phyloP scores from a whole-genome alignment of 1,284 basidiomycete species.

The Wolfiporia cocos region DNA sequence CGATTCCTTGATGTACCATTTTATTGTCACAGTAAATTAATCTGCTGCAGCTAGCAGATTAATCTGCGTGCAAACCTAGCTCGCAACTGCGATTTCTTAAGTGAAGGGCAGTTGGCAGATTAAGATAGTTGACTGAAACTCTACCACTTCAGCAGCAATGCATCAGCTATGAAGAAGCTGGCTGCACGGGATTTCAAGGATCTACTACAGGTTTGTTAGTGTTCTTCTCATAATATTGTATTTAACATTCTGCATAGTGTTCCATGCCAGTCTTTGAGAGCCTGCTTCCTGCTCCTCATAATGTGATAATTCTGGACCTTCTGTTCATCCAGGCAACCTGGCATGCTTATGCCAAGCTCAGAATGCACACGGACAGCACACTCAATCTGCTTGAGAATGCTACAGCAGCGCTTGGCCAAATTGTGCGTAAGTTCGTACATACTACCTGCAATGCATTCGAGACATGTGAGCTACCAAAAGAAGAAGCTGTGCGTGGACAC shows the following conservation, averaged over 20 bases:
- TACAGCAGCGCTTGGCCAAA: constrained; percentile 15
- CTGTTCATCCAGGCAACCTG: constrained; percentile 21
- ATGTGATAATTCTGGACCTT: constrained; percentile 17
- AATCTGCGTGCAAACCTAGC: no score
- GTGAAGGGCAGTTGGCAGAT: no score
- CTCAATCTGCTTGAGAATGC: constrained; percentile 9
- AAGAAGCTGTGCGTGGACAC: constrained; percentile 14
- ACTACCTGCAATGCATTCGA: constrained; percentile 10
- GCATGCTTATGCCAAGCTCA: constrained; percentile 27
- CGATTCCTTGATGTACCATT: no score
- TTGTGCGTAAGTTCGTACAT: constrained; percentile 13
- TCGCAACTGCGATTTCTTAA: no score
- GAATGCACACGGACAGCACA: constrained; percentile 21
- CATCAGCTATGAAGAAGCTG: constrained; percentile 20
- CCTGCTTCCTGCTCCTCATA: constrained; percentile 15
- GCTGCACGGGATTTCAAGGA: constrained; percentile 25
- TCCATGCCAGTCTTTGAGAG: constrained; percentile 24
- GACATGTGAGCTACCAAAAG: constrained; percentile 21
- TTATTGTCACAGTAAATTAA: no score
- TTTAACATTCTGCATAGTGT: no score
- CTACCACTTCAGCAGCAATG: constrained; percentile 18
- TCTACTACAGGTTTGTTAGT: constrained; percentile 23
- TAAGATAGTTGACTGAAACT: no score
- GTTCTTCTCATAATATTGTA: no score
- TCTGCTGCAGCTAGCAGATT: no score